A percentile compares a stretch with the other conserved stretches of the same genome.
These are phyloP conservation scores for Apostasia ramifera DNA, from an alignment of 106 monocot species.

Conservation along the genomic window DNA sequence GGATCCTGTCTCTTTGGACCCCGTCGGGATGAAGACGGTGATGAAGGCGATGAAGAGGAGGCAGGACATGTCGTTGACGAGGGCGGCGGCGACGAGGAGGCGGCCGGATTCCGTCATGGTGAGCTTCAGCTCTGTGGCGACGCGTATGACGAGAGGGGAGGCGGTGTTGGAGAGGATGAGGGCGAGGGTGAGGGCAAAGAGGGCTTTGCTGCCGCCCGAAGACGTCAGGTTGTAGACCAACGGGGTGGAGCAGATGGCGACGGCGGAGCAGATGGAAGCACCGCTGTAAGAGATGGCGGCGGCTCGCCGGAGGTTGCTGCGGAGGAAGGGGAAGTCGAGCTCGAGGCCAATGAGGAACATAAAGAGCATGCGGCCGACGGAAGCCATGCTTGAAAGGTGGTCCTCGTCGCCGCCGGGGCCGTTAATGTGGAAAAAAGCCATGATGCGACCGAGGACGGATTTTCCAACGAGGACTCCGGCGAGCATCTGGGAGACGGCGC, in stretches of 20 bases:
- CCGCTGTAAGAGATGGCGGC: not conserved
- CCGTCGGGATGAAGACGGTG: not conserved
- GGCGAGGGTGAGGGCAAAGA: conserved; percentile 9
- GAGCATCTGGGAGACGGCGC: conserved; percentile 22
- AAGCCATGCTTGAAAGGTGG: not conserved
- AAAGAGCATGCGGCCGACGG: conserved; percentile 16
- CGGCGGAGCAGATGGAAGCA: not conserved
- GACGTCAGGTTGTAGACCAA: not conserved
- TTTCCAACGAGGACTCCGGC: conserved; percentile 39
- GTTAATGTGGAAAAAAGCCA: not conserved
- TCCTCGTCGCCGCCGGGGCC: not conserved
- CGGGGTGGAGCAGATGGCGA: not conserved
- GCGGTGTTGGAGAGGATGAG: conserved; percentile 27
- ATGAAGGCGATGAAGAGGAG: not conserved
- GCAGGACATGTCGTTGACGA: conserved; percentile 28
- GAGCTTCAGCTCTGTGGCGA: conserved; percentile 31
- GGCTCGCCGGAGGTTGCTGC: conserved; percentile 9
- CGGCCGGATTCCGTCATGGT: conserved; percentile 27
- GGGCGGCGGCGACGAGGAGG: conserved; percentile 22
- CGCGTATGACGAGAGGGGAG: conserved; percentile 27
- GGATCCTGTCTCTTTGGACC: not conserved
- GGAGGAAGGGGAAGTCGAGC: conserved; percentile 18
- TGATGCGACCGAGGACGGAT: conserved; percentile 12
- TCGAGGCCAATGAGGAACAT: conserved; percentile 34
- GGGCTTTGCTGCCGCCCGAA: not conserved